These are phyloP conservation scores for Russula sp. DNA, from an alignment of 768 basidiomycete genomes.

Conservation along the genomic window DNA sequence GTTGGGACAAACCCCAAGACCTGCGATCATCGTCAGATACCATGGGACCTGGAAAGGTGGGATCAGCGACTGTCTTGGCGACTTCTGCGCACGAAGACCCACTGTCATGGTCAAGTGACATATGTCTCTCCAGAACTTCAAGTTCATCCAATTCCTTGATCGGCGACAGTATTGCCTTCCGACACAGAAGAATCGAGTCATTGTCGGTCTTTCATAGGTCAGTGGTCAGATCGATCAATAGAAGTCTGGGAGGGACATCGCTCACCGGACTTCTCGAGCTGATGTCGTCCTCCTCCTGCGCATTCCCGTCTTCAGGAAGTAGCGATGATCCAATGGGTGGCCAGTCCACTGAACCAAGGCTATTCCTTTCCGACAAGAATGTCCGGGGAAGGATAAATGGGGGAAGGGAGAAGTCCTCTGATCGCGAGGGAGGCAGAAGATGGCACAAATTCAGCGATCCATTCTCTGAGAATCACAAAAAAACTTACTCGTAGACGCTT, in stretches of 20 bases:
- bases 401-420: not conserved
- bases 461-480: not conserved
- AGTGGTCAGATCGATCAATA: no score
- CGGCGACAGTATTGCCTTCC: no score
- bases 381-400: not conserved
- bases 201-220: no score
- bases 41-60: not conserved
- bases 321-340: constrained; percentile 17
- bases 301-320: not conserved
- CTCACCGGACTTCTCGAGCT: no score
- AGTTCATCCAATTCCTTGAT: no score
- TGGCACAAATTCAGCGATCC: not conserved
- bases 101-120: no score
- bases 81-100: not conserved
- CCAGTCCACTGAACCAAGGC: constrained; percentile 13
- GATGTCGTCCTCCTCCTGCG: not conserved
- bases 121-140: not conserved
- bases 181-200: no score
- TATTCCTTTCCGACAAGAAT: constrained; percentile 1
- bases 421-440: not conserved
- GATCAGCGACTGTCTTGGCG: not conserved
- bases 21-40: not conserved
- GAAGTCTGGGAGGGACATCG: no score
- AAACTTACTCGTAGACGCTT: not conserved
- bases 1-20: no score